Base-by-base conservation (phyloP, 208 protist genomes). In the Crithidia thermophila region DNA sequence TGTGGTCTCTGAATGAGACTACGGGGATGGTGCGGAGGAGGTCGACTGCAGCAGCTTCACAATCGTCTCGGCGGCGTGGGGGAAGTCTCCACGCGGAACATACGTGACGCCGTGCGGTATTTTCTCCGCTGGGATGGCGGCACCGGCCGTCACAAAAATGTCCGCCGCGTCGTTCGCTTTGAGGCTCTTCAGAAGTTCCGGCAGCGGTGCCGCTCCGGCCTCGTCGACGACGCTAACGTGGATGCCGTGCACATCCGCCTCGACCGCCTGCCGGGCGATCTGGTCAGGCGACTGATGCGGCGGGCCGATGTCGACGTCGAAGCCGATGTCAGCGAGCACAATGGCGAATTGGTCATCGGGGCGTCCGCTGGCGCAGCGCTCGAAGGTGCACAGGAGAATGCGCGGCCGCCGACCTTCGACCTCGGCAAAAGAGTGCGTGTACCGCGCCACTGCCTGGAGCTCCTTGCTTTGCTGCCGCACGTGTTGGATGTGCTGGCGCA, bases 301-400 rank as follows among this genome's bases (percentile, higher is more conserved):
- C 0, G 52, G 52, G 23, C 52, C 52, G 21, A 58, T 45, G 36
- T 58, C 52, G 10, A 58, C 34, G 21, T 46, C 52, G 21, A 58
- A 58, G 52, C 52, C 52, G 36, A 58, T n/a, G 16, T 45, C 34
- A 10, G 52, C 52, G 34, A 58, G 42, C 7, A 45, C 9, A 9
- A 18, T 58, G 3, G 52, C 52, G n/a, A 58, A 58, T 2, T 42
- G 9, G 23, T 58, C 52, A 11, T 58, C 52, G 10, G 34, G 52
- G 7, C 36, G 31, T 5, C 36, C 52, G 9, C 45, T 18, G 8
- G 31, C 3, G 21, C 52, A 37, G 52, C 45, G 34, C 11, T 45
- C 52, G 52, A 45, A 45, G 18, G 52, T 45, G n/a, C 52, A 58
- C 11, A 58, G 36, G 8, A 58, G 36, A 58, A 45, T 58, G 52